These are phyloP conservation scores for Venturia oleaginea DNA, from an alignment of 2,329 filamentous ascomycete genomes.

Conservation along the genomic window DNA sequence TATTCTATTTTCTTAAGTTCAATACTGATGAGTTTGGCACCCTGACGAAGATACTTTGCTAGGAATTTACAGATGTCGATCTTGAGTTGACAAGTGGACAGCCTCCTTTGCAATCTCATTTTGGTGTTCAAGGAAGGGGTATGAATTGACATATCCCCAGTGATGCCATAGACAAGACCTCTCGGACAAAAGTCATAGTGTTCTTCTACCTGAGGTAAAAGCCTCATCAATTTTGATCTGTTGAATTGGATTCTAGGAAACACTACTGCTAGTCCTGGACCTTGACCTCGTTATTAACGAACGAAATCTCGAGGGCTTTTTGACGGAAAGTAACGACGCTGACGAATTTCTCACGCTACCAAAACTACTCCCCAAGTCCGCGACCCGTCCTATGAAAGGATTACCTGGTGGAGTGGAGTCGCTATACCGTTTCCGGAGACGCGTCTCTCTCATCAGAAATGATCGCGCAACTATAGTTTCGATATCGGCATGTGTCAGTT, in stretches of 20 bases:
- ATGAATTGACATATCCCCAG: no score
- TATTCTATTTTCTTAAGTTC: no score
- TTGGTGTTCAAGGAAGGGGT: no score
- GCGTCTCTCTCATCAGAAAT: conserved; percentile 2
- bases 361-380: background rate
- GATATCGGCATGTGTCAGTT: conserved; percentile 9
- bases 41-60: no score
- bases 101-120: no score
- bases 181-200: no score
- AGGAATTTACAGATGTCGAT: no score
- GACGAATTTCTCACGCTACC: background rate
- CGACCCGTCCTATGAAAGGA: background rate
- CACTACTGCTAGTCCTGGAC: background rate
- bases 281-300: conserved; percentile 5
- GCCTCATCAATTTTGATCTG: background rate
- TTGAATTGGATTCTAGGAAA: background rate
- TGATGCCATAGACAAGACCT: no score
- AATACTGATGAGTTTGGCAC: no score
- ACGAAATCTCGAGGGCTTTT: conserved; percentile 1
- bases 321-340: background rate
- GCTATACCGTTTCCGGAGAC: conserved; percentile 3
- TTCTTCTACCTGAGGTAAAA: no score
- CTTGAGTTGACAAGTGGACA: no score
- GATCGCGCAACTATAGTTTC: conserved; percentile 7
- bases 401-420: background rate